These are phyloP conservation scores for Pichia membranifaciens DNA, from an alignment of 805 yeast species.

Conservation along the genomic window DNA sequence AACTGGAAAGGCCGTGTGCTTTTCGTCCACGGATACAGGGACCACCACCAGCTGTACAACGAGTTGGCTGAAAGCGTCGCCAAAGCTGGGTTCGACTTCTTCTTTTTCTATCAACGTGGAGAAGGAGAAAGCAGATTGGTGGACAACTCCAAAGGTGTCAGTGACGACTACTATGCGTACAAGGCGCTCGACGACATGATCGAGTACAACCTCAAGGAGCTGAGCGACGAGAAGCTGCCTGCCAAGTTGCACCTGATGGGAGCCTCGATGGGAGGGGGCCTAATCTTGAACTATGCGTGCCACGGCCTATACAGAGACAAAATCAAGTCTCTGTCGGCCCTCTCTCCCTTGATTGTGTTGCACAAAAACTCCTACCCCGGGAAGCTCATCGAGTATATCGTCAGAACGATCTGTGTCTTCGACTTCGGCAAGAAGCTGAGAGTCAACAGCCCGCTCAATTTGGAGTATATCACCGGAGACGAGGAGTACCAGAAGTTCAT, in stretches of 20 bases:
- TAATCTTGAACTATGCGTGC: conserved; percentile 55
- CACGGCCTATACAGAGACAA: conserved; percentile 44
- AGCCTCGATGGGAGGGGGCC: conserved; percentile 82
- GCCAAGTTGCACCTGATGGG: conserved; percentile 52
- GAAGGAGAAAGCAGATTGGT: conserved; percentile 56
- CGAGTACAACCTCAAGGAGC: conserved; percentile 37
- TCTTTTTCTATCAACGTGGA: conserved; percentile 71
- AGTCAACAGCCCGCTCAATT: conserved; percentile 49
- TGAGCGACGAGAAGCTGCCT: conserved; percentile 15
- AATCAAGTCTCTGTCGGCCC: conserved; percentile 41
- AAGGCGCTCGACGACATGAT: conserved; percentile 58
- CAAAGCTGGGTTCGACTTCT: conserved; percentile 53
- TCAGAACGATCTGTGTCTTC: conserved; percentile 37
- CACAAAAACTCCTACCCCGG: conserved; percentile 59
- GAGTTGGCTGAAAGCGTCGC: conserved; percentile 50
- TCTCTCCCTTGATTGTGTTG: conserved; percentile 56
- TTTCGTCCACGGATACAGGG: conserved; percentile 70
- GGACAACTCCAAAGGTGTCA: conserved; percentile 46
- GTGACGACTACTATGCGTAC: conserved; percentile 51
- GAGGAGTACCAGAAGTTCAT: conserved; percentile 41
- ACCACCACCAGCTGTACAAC: conserved; percentile 43
- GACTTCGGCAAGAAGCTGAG: conserved; percentile 39
- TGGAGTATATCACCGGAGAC: conserved; percentile 51
- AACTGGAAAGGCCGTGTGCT: conserved; percentile 47
- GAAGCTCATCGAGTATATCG: conserved; percentile 33